phyloP scores from a whole-genome alignment of 495 filamentous ascomycete species.

The Daldinia loculata region DNA sequence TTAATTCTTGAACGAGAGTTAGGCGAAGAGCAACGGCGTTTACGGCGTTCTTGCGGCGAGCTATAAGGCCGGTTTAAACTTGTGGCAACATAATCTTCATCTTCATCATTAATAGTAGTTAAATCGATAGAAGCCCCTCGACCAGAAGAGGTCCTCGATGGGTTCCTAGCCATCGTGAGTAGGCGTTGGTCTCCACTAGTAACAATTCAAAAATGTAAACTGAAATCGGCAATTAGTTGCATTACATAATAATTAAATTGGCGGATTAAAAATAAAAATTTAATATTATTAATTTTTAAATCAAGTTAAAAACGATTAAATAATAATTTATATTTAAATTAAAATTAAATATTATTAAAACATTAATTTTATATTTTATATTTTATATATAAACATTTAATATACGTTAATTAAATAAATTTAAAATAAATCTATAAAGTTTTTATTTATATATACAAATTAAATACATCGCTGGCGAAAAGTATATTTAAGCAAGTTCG shows the following conservation, averaged over 20 bases:
- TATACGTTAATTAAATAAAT: neutral
- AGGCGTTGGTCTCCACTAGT: constrained; percentile 5
- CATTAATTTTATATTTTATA: too few relatives aligned
- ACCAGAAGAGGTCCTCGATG: neutral
- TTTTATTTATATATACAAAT: constrained; percentile 6
- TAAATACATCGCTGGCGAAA: neutral
- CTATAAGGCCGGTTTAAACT: neutral
- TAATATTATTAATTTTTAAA: neutral
- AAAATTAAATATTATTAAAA: neutral
- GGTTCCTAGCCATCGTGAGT: constrained; percentile 24
- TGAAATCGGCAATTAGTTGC: neutral
- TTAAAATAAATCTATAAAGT: neutral
- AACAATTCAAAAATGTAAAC: constrained; percentile 13
- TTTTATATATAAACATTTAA: neutral
- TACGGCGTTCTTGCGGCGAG: neutral
- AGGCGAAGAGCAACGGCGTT: neutral
- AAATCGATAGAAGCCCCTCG: constrained; percentile 18
- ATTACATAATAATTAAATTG: constrained; percentile 17
- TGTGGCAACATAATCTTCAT: constrained; percentile 1
- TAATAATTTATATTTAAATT: neutral
- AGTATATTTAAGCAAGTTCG: neutral
- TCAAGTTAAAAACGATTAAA: too few relatives aligned
- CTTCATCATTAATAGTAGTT: constrained; percentile 14
- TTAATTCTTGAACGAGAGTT: neutral
- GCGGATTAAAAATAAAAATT: neutral